phyloP scores from a whole-genome alignment of 2,329 filamentous ascomycete genomes.

The Penicillium hesseltinei region DNA sequence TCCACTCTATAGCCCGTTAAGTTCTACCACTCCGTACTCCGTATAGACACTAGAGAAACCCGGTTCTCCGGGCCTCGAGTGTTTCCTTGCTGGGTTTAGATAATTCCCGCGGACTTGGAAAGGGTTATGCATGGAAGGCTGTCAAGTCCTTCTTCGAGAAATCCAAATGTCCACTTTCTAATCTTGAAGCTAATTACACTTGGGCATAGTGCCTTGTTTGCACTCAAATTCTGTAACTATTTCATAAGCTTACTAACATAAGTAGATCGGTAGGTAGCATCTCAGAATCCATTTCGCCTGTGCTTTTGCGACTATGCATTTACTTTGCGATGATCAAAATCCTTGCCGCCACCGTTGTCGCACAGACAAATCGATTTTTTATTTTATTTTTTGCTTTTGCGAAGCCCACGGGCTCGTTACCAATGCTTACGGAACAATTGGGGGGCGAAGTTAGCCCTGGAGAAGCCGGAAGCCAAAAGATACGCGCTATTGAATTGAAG shows the following conservation, averaged over 20 bases:
- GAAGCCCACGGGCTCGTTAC: slow-evolving; percentile 10
- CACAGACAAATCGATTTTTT: slow-evolving; percentile 24
- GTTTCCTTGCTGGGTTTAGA: slow-evolving; percentile 11
- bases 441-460: not conserved
- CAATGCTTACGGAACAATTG: not conserved
- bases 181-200: slow-evolving; percentile 1
- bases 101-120: slow-evolving; percentile 1
- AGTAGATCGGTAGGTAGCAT: not conserved
- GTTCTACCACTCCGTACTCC: not conserved
- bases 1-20: not conserved
- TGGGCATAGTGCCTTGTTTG: slow-evolving; percentile 3
- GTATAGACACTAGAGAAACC: not conserved
- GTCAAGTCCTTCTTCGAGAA: slow-evolving; percentile 25
- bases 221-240: not conserved
- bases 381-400: not conserved
- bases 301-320: slow-evolving; percentile 13
- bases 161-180: slow-evolving; percentile 3
- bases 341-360: slow-evolving; percentile 28
- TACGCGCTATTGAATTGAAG: slow-evolving; percentile 6
- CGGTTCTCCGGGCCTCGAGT: slow-evolving; percentile 2
- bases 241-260: not conserved
- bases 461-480: not conserved
- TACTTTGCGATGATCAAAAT: not conserved
- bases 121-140: slow-evolving; percentile 28
- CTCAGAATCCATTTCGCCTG: slow-evolving; percentile 2